Conservation (phyloP, 2,329 filamentous ascomycete species). For the Microcyclospora pomicola region DNA sequence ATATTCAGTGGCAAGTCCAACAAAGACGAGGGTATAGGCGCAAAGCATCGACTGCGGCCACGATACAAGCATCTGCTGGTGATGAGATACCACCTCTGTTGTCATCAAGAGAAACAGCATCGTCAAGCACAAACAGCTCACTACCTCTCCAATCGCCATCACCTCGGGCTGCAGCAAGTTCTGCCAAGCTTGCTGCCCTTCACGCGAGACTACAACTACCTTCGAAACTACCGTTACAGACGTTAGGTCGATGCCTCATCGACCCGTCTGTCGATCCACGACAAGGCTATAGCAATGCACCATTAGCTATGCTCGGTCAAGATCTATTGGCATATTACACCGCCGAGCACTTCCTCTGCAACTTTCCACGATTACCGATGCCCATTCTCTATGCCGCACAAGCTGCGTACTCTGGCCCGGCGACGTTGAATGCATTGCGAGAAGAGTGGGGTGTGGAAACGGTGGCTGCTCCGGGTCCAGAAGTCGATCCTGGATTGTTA, state of each 20-base stretch:
- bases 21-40: constrained; percentile 8
- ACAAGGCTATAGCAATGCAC: constrained; percentile 74
- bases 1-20: constrained; percentile 6
- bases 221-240: constrained; percentile 67
- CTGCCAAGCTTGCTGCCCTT: constrained; percentile 81
- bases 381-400: constrained; percentile 75
- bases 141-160: constrained; percentile 15
- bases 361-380: constrained; percentile 83
- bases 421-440: constrained; percentile 59
- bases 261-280: constrained; percentile 72
- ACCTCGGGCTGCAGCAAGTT: constrained; percentile 41
- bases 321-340: constrained; percentile 81
- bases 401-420: constrained; percentile 66
- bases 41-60: constrained; percentile 11
- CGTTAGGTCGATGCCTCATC: constrained; percentile 72
- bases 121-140: constrained; percentile 1
- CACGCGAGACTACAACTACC: constrained; percentile 80
- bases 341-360: constrained; percentile 73
- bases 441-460: constrained; percentile 83
- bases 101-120: constrained; percentile 8
- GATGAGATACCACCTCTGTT: constrained; percentile 6
- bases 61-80: constrained; percentile 5
- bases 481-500: constrained; percentile 82
- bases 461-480: constrained; percentile 72
- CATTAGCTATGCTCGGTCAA: constrained; percentile 66